Evolutionary conservation across 345 rosid species (phyloP), one percentile per base, ranked within the genome.

Genomic region (Citrus reticulata): DNA sequence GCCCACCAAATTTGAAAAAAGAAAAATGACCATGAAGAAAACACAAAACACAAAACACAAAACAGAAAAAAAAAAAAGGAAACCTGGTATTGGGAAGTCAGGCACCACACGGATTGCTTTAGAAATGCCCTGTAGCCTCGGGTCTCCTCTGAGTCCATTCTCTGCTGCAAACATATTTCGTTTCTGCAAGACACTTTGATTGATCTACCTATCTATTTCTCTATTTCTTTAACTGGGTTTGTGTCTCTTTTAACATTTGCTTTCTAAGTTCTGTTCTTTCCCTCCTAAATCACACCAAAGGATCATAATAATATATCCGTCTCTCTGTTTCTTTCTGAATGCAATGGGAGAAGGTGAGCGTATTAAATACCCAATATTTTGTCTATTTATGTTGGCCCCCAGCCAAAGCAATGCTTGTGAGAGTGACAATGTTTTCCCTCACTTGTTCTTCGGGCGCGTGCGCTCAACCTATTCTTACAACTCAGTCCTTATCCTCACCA

Each of bases 111-210:
- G 80, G 30, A 92, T 90, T 79, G 96, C 87, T 42, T 87, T 73
- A 3, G 91, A 92, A 71, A 92, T 92, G 84, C 79, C 96, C 57
- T 84, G 82, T 0, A 92, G 87, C 81, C 96, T 86, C 0, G 92
- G 92, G 88, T 92, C 96, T 34, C 93, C 93, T 75, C 70, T 90
- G 54, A 92, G 93, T 46, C 96, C 93, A 46, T 92, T 92, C 86
- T 92, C 90, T 5, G 92, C 88, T 7, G 96, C 91, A 84, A 92
- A 89, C 96, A 92, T 91, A 76, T 11, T 81, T 2, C 29, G 10
- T 59, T 70, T n/a, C 13, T 27, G 1, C 20, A 51, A 51, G 4
- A 51, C 57, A 51, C 17, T 51, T 57, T 11, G 63, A 59, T 70
- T n/a, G 75, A 68, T 39, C 17, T 69, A 20, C 74, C 13, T 5